A percentile compares a stretch with the other conserved stretches of the same genome.
phyloP scores from a whole-genome alignment of 2,329 filamentous ascomycete genomes.

The Coleophoma eucalyptorum region DNA sequence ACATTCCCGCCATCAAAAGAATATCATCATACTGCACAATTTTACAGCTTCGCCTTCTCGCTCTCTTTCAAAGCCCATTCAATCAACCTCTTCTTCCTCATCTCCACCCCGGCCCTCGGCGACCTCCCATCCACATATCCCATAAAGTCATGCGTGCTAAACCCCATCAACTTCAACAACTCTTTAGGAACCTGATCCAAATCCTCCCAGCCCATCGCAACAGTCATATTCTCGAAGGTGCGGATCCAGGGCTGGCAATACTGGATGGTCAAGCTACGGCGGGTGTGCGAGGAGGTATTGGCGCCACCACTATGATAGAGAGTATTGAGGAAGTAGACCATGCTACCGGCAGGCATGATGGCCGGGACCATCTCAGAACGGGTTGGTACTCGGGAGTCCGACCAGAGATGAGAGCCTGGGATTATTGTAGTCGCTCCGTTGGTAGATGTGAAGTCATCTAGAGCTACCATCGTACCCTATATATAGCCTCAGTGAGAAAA shows the following conservation, averaged over 20 bases:
- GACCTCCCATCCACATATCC: constrained; percentile 23
- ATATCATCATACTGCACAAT: too few relatives aligned
- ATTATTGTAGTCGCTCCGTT: constrained; percentile 27
- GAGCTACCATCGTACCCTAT: constrained; percentile 26
- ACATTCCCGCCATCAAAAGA: too few relatives aligned
- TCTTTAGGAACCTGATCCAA: constrained; percentile 21
- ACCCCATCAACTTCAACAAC: constrained; percentile 21
- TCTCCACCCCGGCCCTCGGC: constrained; percentile 23
- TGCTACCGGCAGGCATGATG: constrained; percentile 24
- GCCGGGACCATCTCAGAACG: constrained; percentile 22
- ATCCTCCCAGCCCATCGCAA: constrained; percentile 29
- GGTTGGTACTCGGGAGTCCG: constrained; percentile 20
- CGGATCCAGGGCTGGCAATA: constrained; percentile 32
- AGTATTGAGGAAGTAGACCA: constrained; percentile 26
- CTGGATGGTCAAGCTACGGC: constrained; percentile 23
- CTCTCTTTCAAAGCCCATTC: constrained; percentile 17
- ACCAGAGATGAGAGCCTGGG: constrained; percentile 25
- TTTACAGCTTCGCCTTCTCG: constrained; percentile 2
- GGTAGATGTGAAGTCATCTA: constrained; percentile 24
- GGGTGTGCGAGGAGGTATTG: constrained; percentile 14
- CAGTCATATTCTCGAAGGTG: constrained; percentile 32
- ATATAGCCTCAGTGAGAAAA: background rate
- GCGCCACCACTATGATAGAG: constrained; percentile 24
- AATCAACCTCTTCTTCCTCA: constrained; percentile 25
- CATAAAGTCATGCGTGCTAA: constrained; percentile 24